Evolutionary conservation across 495 filamentous ascomycete genomes (phyloP), one percentile per base, ranked within the genome.

Genomic region (Penicillium coprophilum): DNA sequence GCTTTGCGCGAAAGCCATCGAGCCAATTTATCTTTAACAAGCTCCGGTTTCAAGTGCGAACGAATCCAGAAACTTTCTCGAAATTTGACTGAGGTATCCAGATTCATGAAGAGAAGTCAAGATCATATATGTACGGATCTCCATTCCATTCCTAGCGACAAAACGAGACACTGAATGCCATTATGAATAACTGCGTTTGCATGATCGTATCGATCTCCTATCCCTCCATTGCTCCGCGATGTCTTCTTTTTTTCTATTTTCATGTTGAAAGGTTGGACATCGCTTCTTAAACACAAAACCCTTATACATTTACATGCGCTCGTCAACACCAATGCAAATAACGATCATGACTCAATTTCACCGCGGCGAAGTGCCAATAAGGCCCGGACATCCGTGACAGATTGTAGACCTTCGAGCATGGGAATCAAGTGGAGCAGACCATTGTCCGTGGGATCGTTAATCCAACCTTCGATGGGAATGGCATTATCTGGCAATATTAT

Each of bases 361-460:
- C 94, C 94, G 62, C 92, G 87, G 58, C 92, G 83, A 62, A 98
- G 78, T 34, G 90, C 91, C 59, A 97, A 75, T 49, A 97, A 76
- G 44, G 94, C 91, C 45, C 94, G 83, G 30, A 97, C 94, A 74
- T 98, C 94, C 20, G 89, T 96, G 55, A 90, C 92, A 77, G 96
- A 95, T 72, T 97, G 95, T 66, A 98, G 75, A 24, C 89, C 93
- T 75, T 97, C 94, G 39, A 98, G 78, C 63, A 97, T 80, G n/a
- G 94, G 94, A 53, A 98, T 83, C 41, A 98, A 77, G 71, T 97
- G 90, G 67, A 96, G 78, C 32, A 98, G 77, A 65, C 94, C 92
- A 64, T 91, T 98, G 74, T 98, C 94, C 62, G 69, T 70, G 8
- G 63, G 71, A 49, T 71, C 69, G 46, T 71, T 70, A 62, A 76